These are phyloP conservation scores for Umbelopsis ramanniana DNA, from an alignment of 192 early-diverging fungal species.

Conservation along the genomic window DNA sequence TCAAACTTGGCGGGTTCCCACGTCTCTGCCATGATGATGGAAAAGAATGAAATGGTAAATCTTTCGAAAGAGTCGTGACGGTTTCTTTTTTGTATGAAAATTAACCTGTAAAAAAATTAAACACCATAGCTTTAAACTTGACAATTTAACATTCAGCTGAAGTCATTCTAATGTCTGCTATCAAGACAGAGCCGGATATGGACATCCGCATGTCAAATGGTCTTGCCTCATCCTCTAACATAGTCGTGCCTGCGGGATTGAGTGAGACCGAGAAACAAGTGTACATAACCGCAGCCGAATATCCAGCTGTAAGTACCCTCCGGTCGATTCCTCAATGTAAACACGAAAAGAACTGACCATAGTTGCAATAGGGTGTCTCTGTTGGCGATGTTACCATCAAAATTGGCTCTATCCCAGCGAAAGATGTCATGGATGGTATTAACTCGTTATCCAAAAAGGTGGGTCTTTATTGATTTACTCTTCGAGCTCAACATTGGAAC, in stretches of 20 bases:
- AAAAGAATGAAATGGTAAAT: background rate
- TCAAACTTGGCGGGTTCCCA: constrained; percentile 42
- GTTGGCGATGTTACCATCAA: background rate
- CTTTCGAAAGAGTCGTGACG: background rate
- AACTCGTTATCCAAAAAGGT: constrained; percentile 28
- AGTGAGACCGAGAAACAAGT: background rate
- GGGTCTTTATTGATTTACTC: background rate
- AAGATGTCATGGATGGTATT: constrained; percentile 8
- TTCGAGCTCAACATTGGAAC: background rate
- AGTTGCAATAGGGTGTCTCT: background rate
- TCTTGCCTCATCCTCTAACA: background rate
- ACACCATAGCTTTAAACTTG: background rate
- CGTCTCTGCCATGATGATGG: constrained; percentile 7
- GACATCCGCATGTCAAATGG: background rate
- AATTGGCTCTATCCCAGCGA: background rate
- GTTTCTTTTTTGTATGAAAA: background rate
- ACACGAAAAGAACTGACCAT: background rate
- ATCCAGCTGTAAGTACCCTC: background rate
- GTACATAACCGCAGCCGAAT: background rate
- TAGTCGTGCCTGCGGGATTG: background rate
- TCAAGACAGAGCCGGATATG: constrained; percentile 1
- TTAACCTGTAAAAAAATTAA: constrained; percentile 3
- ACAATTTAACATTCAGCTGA: no score
- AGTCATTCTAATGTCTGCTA: background rate
- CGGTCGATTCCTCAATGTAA: background rate